Evolutionary conservation across 2,329 filamentous ascomycete species (phyloP).

Genomic region (Colletotrichum zoysiae): DNA sequence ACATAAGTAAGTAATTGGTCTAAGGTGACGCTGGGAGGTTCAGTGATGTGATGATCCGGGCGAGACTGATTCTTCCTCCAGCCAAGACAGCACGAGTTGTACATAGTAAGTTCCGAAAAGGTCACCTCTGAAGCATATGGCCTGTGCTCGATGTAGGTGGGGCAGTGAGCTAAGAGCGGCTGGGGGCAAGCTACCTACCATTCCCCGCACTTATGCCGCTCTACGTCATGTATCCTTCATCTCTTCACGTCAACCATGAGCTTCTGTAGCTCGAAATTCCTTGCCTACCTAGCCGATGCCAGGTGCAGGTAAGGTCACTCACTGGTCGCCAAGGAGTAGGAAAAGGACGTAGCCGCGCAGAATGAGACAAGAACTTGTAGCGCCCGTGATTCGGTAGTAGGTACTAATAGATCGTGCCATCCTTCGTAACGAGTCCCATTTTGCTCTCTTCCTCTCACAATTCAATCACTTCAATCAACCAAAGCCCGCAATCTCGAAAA

Average conservation of each 20-base stretch:
- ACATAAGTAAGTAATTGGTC: background rate
- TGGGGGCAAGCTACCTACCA: constrained; percentile 39
- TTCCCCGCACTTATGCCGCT: constrained; percentile 44
- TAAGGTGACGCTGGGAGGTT: constrained; percentile 14
- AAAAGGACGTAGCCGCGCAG: constrained; percentile 27
- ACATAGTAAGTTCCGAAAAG: background rate
- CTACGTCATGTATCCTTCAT: constrained; percentile 49
- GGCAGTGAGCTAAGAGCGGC: constrained; percentile 26
- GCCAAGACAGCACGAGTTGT: background rate
- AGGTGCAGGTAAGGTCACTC: constrained; percentile 16
- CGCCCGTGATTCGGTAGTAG: constrained; percentile 30
- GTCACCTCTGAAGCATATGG: constrained; percentile 23
- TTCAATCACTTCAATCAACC: constrained; percentile 22
- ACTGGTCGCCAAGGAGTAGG: constrained; percentile 31
- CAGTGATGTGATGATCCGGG: constrained; percentile 2
- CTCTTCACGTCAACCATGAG: constrained; percentile 23
- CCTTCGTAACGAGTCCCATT: background rate
- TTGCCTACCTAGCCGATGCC: constrained; percentile 19
- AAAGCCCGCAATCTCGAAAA: constrained; percentile 20
- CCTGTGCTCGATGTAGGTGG: constrained; percentile 26
- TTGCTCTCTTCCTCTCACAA: constrained; percentile 1
- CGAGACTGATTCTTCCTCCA: background rate
- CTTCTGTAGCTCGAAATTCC: constrained; percentile 25
- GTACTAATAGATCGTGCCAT: constrained; percentile 41
- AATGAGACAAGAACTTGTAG: constrained; percentile 32